A percentile compares a stretch with the other conserved stretches of the same genome.
phyloP scores from a whole-genome alignment of 2,329 filamentous ascomycete genomes.

The Didymella sp. region DNA sequence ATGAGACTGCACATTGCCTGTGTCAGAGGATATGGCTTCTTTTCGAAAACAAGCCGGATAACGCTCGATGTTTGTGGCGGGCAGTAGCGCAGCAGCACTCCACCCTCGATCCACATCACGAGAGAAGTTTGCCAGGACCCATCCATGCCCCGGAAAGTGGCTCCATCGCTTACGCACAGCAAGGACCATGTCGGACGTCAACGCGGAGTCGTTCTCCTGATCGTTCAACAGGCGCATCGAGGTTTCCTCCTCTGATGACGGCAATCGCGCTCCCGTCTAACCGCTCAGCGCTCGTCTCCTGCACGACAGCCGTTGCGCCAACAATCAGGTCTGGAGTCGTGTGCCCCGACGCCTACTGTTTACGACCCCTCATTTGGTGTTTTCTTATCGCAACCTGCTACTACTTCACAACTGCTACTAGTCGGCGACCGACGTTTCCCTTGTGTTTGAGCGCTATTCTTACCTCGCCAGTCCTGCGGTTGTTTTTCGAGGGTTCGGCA shows the following conservation, averaged over 20 bases:
- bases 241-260: constrained; percentile 10
- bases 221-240: constrained; percentile 13
- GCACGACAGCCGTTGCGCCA: constrained; percentile 16
- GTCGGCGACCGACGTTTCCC: constrained; percentile 16
- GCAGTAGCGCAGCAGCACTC: constrained; percentile 17
- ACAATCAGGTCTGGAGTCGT: constrained; percentile 8
- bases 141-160: constrained; percentile 16
- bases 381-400: constrained; percentile 5
- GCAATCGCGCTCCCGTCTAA: constrained; percentile 15
- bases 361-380: constrained; percentile 12
- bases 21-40: neutral
- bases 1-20: neutral
- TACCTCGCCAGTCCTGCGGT: constrained; percentile 4
- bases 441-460: constrained; percentile 21
- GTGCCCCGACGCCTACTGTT: constrained; percentile 14
- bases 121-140: constrained; percentile 20
- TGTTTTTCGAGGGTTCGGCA: constrained; percentile 14
- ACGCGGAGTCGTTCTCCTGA: constrained; percentile 19
- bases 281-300: constrained; percentile 10
- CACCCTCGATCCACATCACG: constrained; percentile 21
- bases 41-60: constrained; percentile 13
- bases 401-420: constrained; percentile 10
- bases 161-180: constrained; percentile 14
- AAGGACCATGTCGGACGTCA: constrained; percentile 11
- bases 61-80: constrained; percentile 10